These are phyloP conservation scores for Aspergillus coremiiformis DNA, from an alignment of 495 filamentous ascomycete genomes.

Conservation along the genomic window DNA sequence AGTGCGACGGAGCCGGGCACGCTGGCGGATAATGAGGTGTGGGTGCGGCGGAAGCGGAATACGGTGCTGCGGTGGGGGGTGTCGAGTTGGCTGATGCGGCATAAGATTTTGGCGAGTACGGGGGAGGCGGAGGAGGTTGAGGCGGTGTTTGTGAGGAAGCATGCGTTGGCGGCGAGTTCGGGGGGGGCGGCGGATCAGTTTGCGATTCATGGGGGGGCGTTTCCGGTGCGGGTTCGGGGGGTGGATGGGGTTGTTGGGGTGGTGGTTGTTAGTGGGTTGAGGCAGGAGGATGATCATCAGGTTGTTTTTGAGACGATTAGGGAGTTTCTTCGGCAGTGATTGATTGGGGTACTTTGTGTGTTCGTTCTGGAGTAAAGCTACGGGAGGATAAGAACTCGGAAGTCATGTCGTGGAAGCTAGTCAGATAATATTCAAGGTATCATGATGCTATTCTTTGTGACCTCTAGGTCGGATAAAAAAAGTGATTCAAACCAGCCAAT, in stretches of 20 bases:
- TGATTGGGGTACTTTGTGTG: neutral
- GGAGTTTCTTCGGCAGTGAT: constrained; percentile 29
- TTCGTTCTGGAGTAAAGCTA: too few relatives aligned
- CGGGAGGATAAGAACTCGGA: neutral
- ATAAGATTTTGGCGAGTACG: constrained; percentile 40
- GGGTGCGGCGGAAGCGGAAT: constrained; percentile 55
- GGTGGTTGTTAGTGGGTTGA: constrained; percentile 67
- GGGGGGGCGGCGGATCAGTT: constrained; percentile 50
- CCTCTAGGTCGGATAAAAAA: constrained; percentile 15
- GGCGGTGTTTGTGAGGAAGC: constrained; percentile 49
- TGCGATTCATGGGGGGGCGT: constrained; percentile 68
- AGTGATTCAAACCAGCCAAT: constrained; percentile 9
- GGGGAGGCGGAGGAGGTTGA: constrained; percentile 41
- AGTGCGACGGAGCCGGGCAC: constrained; percentile 49
- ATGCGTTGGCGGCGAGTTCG: constrained; percentile 35
- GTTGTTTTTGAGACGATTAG: constrained; percentile 60
- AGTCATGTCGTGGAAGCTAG: neutral
- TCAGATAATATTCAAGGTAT: constrained; percentile 24
- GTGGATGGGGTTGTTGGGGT: constrained; percentile 68
- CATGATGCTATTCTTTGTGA: constrained; percentile 20
- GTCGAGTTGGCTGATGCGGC: constrained; percentile 58
- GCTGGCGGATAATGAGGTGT: constrained; percentile 53
- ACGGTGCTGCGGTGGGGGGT: constrained; percentile 64
- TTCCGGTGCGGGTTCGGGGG: constrained; percentile 59
- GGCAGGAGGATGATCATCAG: constrained; percentile 70